Percentiles rank a stretch among this genome's conserved stretches.
Conservation (phyloP, 495 filamentous ascomycete species). For the Chaetomium fimeti region DNA sequence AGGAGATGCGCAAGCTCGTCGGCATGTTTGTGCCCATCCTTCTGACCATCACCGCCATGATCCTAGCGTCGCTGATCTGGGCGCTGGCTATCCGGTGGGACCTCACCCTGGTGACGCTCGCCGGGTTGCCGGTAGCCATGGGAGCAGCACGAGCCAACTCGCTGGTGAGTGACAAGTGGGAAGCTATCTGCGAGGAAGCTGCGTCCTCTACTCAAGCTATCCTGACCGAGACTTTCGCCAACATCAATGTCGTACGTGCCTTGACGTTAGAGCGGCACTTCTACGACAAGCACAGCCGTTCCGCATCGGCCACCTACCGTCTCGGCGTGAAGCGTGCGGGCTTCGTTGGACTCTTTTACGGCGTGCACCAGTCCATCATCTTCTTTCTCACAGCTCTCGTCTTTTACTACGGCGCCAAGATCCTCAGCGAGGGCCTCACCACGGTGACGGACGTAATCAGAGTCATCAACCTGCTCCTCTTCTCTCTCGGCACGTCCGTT, state of each 20-base stretch:
- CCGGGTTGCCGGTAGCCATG: slow-evolving; percentile 66
- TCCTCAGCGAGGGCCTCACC: slow-evolving; percentile 51
- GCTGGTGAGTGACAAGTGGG: slow-evolving; percentile 65
- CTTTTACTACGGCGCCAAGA: slow-evolving; percentile 75
- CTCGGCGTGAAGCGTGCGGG: slow-evolving; percentile 58
- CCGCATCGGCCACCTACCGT: slow-evolving; percentile 48
- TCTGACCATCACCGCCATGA: slow-evolving; percentile 63
- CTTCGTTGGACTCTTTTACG: slow-evolving; percentile 71
- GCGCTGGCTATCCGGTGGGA: slow-evolving; percentile 74
- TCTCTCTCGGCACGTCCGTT: slow-evolving; percentile 71
- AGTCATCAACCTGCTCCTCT: slow-evolving; percentile 79
- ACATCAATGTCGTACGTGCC: slow-evolving; percentile 76
- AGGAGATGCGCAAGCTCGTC: slow-evolving; percentile 81
- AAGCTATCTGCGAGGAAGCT: slow-evolving; percentile 62
- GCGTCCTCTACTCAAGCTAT: slow-evolving; percentile 55
- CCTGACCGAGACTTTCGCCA: slow-evolving; percentile 75
- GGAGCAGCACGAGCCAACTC: slow-evolving; percentile 61
- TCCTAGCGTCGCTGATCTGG: slow-evolving; percentile 67
- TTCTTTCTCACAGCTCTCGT: slow-evolving; percentile 76
- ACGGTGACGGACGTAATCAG: slow-evolving; percentile 60
- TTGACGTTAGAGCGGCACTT: slow-evolving; percentile 78
- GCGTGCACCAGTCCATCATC: slow-evolving; percentile 66
- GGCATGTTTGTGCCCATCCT: slow-evolving; percentile 72
- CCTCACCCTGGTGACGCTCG: slow-evolving; percentile 73
- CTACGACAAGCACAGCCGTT: slow-evolving; percentile 58